phyloP scores from a whole-genome alignment of 169 alveolate species.

The Eimeria sp. region DNA sequence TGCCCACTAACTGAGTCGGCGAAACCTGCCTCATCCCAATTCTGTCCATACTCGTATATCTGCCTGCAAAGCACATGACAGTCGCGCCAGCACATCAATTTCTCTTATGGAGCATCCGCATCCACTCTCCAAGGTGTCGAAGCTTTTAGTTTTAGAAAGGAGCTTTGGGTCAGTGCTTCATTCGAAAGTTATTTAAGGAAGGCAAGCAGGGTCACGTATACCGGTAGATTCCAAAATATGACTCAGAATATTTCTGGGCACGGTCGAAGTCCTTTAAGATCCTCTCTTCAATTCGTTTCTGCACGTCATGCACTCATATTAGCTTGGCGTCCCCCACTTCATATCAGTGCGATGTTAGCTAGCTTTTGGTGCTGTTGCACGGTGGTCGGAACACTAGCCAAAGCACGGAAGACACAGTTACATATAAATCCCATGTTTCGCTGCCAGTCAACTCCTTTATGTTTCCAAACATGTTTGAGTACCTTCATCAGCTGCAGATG shows the following conservation, averaged over 20 bases:
- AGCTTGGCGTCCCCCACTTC: neutral
- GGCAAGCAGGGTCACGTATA: neutral
- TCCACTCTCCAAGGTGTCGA: neutral
- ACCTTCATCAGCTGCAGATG: conserved; percentile 73
- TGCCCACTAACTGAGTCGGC: conserved; percentile 60
- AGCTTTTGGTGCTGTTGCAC: neutral
- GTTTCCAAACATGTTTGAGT: neutral
- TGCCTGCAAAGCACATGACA: conserved; percentile 40
- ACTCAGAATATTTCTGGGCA: conserved; percentile 75
- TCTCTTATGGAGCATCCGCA: neutral
- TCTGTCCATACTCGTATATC: conserved; percentile 79
- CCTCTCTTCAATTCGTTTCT: conserved; percentile 75
- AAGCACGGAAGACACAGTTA: neutral
- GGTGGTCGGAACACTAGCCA: neutral
- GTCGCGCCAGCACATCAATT: neutral
- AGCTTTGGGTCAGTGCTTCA: neutral
- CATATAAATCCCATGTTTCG: neutral
- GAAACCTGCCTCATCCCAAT: conserved; percentile 75
- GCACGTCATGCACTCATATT: neutral
- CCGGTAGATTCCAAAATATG: conserved; percentile 81
- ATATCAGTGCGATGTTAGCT: neutral
- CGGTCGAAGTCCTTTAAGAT: conserved; percentile 79
- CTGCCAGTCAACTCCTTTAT: neutral
- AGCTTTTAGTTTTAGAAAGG: neutral
- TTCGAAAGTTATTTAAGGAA: neutral